Evolutionary conservation across 169 alveolate species (phyloP).

Genomic region (Plasmodium knowlesi): DNA sequence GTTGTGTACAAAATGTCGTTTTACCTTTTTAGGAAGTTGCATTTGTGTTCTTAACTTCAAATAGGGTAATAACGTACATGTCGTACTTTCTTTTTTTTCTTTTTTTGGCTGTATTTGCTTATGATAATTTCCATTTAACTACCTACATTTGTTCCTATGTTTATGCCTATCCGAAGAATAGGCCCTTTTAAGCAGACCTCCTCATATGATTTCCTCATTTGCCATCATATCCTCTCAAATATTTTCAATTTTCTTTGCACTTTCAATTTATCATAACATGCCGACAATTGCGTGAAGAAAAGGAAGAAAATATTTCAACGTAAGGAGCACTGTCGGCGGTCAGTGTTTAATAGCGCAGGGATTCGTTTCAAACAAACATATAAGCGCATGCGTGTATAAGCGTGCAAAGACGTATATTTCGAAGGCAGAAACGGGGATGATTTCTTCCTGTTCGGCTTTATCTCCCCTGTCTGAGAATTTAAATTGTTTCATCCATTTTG

Average conservation of each 20-base stretch:
- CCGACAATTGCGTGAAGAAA: not conserved
- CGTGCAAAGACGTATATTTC: not conserved
- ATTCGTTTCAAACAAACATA: not conserved
- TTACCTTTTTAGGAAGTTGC: not conserved
- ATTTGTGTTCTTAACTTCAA: not conserved
- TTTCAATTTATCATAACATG: not conserved
- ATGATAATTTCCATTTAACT: not conserved
- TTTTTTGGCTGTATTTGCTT: not conserved
- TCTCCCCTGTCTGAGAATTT: not conserved
- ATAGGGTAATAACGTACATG: not conserved
- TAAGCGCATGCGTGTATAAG: not conserved
- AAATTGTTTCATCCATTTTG: not conserved
- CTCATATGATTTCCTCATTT: not conserved
- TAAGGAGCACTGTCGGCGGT: not conserved
- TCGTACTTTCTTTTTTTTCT: not conserved
- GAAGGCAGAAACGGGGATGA: not conserved
- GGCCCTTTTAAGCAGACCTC: not conserved
- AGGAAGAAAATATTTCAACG: not conserved
- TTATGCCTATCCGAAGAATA: not conserved
- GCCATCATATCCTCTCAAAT: not conserved
- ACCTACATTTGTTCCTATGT: not conserved
- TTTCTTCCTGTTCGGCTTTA: not conserved
- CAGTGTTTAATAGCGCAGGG: not conserved
- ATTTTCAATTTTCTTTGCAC: not conserved
- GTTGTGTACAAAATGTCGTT: not conserved